Evolutionary conservation across 106 monocot species (phyloP).

Genomic region (Phalaenopsis aphrodite): DNA sequence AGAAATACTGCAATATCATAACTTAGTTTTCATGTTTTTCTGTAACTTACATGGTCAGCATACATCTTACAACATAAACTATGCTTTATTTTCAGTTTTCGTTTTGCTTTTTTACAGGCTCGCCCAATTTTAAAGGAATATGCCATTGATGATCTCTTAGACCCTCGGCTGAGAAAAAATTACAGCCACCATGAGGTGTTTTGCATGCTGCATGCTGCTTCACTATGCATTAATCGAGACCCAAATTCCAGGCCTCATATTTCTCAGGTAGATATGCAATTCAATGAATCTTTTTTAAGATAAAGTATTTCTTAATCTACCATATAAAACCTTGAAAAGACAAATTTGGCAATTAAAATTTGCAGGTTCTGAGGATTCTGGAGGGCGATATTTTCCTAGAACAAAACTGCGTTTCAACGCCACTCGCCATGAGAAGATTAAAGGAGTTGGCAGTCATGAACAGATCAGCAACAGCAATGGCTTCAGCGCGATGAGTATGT

Average conservation of each 20-base stretch:
- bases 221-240: conserved; percentile 61
- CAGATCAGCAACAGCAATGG: not conserved
- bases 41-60: not conserved
- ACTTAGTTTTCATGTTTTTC: too few relatives aligned
- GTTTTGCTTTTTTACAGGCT: conserved; percentile 27
- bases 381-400: conserved; percentile 54
- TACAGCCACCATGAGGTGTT: conserved; percentile 42
- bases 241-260: conserved; percentile 63
- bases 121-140: conserved; percentile 57
- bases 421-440: not conserved
- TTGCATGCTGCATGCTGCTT: conserved; percentile 68
- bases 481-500: not conserved
- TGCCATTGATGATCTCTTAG: conserved; percentile 42
- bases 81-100: not conserved
- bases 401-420: conserved; percentile 23
- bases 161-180: conserved; percentile 36
- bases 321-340: not conserved
- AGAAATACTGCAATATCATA: too few relatives aligned
- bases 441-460: not conserved
- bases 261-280: conserved; percentile 44
- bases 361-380: conserved; percentile 62
- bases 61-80: not conserved
- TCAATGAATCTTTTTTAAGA: not conserved
- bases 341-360: not conserved
- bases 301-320: too few relatives aligned